Base-by-base conservation (phyloP, 2,329 filamentous ascomycete genomes). In the Sporothrix luriei region DNA sequence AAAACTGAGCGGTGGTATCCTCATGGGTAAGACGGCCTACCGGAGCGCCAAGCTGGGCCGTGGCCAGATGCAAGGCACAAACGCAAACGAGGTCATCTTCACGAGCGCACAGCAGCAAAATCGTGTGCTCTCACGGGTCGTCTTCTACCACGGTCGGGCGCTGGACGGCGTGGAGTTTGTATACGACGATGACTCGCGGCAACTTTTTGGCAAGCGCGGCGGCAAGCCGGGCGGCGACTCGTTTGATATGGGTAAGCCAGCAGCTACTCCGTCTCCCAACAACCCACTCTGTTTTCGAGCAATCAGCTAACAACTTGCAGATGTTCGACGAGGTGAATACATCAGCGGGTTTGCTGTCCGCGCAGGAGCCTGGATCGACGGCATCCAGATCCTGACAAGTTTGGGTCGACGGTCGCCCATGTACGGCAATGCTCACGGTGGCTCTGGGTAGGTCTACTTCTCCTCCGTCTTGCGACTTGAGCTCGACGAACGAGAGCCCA, bases 111-210 rank as follows among this genome's bases (percentile, higher is more conserved):
- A 86, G 61, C 84, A 87, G 51, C 86, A 88, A 72, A 91, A 88
- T 43, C 90, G 93, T 72, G 84, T 97, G 40, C 82, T 98, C 72
- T 90, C 88, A 0, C 87, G 87, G 5, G 85, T 97, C 69, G 86
- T 88, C 71, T 84, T 97, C 16, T 96, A 93, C 76, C 90, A 93
- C 75, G 93, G 91, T 1, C 82, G 84, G 70, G 90, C 90, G 4
- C 77, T 98, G 14, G 91, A 97, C 77, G 95, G 95, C 0, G 79
- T 99, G 24, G 94, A 98, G 78, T 98, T 99, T 79, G 84, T 91
- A 71, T 98, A 97, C 76, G 94, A 98, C 76, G 93, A 98, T 78
- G 85, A 87, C 19, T 90, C 91, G 0, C 90, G 84, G 68, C 93
- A 97, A 77, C 79, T 97, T 3, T 96, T 99, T 82, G 95, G 95